Percentiles rank a stretch among this genome's conserved stretches.
phyloP scores from a whole-genome alignment of 2,329 filamentous ascomycete species.

The Penicillium sp. region DNA sequence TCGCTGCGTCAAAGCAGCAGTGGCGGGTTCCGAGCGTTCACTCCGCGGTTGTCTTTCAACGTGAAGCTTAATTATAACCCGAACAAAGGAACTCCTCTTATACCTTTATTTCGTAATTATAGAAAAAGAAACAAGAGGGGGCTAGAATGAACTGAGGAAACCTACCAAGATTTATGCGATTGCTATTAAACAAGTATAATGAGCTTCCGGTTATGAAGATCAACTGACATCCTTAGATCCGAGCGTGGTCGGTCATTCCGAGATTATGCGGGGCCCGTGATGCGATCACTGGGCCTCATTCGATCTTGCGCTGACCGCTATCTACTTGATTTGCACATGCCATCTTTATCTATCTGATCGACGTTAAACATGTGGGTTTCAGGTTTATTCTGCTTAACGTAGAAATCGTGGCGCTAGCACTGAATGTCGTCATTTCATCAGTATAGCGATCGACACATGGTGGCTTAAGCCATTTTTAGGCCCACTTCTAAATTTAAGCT shows the following conservation, averaged over 20 bases:
- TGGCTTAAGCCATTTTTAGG: neutral
- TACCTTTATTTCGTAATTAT: neutral
- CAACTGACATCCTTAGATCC: slow-evolving; percentile 19
- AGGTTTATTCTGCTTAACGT: neutral
- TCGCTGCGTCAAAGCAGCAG: neutral
- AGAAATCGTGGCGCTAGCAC: neutral
- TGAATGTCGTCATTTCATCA: neutral
- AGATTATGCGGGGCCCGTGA: slow-evolving; percentile 16
- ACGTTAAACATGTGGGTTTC: neutral
- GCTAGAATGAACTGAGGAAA: neutral
- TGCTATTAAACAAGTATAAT: neutral
- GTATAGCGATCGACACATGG: neutral
- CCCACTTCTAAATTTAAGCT: neutral
- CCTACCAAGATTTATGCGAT: neutral
- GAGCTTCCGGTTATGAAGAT: neutral
- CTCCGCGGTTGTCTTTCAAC: neutral
- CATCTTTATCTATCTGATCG: neutral
- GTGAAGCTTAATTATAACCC: neutral
- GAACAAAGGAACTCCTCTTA: neutral
- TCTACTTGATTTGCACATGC: slow-evolving; percentile 1
- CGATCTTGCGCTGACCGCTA: neutral
- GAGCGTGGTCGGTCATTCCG: slow-evolving; percentile 19
- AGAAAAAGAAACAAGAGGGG: neutral
- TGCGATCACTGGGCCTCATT: slow-evolving; percentile 16
- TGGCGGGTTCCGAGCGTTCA: neutral